A percentile compares a stretch with the other conserved stretches of the same genome.
Conservation (phyloP, 2,329 filamentous ascomycete species). For the Penicillium sp. region DNA sequence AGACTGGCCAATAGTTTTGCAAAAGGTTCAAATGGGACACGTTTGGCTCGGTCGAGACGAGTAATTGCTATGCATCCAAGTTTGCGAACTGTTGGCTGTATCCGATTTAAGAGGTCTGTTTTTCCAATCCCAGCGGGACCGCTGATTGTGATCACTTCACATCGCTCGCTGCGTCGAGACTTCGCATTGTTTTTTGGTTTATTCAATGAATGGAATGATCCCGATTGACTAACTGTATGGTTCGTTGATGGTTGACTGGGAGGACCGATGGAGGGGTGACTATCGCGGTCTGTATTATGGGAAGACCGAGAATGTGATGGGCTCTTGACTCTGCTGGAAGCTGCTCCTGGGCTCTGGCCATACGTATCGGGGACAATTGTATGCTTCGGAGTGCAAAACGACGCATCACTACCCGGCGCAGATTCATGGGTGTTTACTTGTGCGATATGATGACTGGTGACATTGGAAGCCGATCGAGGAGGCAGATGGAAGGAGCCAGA, state of each 20-base stretch:
- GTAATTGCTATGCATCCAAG: constrained; percentile 61
- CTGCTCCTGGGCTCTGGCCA: constrained; percentile 6
- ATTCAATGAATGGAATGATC: constrained; percentile 31
- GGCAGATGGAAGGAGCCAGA: constrained; percentile 49
- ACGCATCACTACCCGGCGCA: constrained; percentile 36
- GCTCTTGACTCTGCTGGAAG: constrained; percentile 35
- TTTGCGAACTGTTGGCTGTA: constrained; percentile 57
- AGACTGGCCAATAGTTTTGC: constrained; percentile 61
- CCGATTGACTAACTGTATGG: constrained; percentile 33
- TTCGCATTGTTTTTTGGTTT: constrained; percentile 50
- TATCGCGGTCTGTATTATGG: constrained; percentile 34
- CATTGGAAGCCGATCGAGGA: constrained; percentile 41
- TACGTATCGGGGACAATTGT: constrained; percentile 13
- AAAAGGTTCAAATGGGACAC: constrained; percentile 62
- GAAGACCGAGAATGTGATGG: constrained; percentile 40
- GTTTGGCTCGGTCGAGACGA: constrained; percentile 60
- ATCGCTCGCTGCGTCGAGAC: constrained; percentile 55
- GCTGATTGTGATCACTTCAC: constrained; percentile 59
- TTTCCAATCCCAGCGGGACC: constrained; percentile 61
- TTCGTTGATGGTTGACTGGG: constrained; percentile 36
- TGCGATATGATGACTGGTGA: constrained; percentile 29
- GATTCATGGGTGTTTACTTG: constrained; percentile 39
- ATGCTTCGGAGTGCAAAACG: constrained; percentile 34
- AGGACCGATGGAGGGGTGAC: constrained; percentile 28
- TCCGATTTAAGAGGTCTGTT: constrained; percentile 58